These are phyloP conservation scores for Chernovozyma sophiae-reginae DNA, from an alignment of 1,139 yeast genomes.

Conservation along the genomic window DNA sequence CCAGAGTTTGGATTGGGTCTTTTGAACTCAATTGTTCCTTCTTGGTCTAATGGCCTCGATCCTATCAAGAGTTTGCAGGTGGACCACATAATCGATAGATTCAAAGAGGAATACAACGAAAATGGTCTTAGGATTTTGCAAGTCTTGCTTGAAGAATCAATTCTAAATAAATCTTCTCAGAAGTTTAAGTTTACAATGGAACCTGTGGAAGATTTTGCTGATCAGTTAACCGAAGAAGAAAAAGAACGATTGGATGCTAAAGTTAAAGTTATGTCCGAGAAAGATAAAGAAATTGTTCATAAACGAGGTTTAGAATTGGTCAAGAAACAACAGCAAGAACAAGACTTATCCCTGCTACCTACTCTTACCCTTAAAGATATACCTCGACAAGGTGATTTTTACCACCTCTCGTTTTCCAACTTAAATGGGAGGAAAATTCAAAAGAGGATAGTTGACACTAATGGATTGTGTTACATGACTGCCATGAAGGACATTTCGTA, in stretches of 20 bases:
- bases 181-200: slow-evolving; percentile 69
- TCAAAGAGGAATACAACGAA: slow-evolving; percentile 53
- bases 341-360: slow-evolving; percentile 78
- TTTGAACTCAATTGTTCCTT: slow-evolving; percentile 68
- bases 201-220: slow-evolving; percentile 58
- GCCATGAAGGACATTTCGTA: slow-evolving; percentile 53
- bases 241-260: slow-evolving; percentile 42
- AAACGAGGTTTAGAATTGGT: slow-evolving; percentile 58
- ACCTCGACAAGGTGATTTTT: slow-evolving; percentile 48
- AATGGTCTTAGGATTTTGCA: slow-evolving; percentile 59
- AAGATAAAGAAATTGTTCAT: slow-evolving; percentile 56
- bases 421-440: slow-evolving; percentile 26
- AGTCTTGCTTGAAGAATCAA: slow-evolving; percentile 48
- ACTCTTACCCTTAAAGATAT: slow-evolving; percentile 72
- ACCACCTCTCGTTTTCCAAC: slow-evolving; percentile 28
- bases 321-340: slow-evolving; percentile 60
- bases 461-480: slow-evolving; percentile 69
- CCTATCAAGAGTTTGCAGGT: slow-evolving; percentile 66
- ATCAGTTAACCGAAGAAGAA: slow-evolving; percentile 53
- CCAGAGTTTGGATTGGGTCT: slow-evolving; percentile 87
- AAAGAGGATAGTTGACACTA: slow-evolving; percentile 59
- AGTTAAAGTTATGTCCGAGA: slow-evolving; percentile 42
- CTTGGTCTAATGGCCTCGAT: slow-evolving; percentile 78
- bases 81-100: slow-evolving; percentile 53
- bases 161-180: slow-evolving; percentile 48